These are phyloP conservation scores for Trichoderma asperellum DNA, from an alignment of 2,329 filamentous ascomycete species.

Conservation along the genomic window DNA sequence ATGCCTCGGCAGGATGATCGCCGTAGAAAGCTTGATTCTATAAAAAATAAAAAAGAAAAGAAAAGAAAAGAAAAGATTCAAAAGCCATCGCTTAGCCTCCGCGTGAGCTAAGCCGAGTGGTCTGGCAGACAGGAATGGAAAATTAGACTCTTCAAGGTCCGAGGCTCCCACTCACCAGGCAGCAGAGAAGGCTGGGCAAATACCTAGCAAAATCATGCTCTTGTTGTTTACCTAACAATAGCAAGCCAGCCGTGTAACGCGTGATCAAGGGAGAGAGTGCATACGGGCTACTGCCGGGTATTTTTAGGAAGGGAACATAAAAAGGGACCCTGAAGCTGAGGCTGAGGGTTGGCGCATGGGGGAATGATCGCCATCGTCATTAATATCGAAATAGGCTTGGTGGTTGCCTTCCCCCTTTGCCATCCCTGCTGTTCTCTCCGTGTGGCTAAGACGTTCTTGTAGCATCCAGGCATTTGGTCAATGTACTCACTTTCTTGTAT, in stretches of 20 bases:
- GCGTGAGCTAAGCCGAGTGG: not conserved
- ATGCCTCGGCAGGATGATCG: not conserved
- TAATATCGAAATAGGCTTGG: constrained; percentile 13
- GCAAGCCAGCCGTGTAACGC: constrained; percentile 7
- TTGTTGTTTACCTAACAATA: constrained; percentile 8
- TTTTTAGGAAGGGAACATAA: constrained; percentile 5
- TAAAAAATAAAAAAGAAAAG: not conserved
- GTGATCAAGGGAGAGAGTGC: not conserved
- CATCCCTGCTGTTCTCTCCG: not conserved
- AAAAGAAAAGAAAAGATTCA: not conserved
- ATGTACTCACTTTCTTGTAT: constrained; percentile 8
- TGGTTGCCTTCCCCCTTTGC: not conserved
- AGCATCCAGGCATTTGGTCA: not conserved
- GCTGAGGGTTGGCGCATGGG: constrained; percentile 19
- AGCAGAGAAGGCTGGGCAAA: not conserved
- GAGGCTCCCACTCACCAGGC: not conserved
- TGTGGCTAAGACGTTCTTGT: not conserved
- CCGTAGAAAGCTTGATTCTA: not conserved
- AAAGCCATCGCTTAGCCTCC: not conserved
- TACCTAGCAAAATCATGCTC: not conserved
- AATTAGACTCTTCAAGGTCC: not conserved
- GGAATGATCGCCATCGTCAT: constrained; percentile 19
- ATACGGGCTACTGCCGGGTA: not conserved
- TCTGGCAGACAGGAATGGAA: not conserved
- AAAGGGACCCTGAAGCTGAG: constrained; percentile 23